Evolutionary conservation across 1,284 basidiomycete genomes (phyloP).

Genomic region (Heliocybe sulcata): DNA sequence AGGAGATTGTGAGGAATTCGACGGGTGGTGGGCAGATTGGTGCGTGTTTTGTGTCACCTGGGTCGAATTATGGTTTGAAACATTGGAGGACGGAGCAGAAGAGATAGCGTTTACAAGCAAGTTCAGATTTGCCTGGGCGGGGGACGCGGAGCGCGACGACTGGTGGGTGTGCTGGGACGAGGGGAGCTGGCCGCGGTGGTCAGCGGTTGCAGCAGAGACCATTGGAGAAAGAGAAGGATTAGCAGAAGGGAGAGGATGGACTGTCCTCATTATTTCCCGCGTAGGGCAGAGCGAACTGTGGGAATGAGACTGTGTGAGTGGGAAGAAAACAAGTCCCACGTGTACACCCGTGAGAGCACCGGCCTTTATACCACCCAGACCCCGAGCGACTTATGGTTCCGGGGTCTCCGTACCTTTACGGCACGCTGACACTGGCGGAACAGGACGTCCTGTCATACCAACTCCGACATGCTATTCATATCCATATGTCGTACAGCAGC

Average conservation of each 20-base stretch:
- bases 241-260: constrained; percentile 28
- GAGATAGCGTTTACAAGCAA: constrained; percentile 32
- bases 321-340: constrained; percentile 20
- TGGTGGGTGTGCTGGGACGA: constrained; percentile 24
- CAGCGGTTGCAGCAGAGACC: constrained; percentile 29
- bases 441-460: too few relatives aligned
- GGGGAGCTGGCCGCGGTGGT: constrained; percentile 24
- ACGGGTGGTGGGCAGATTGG: constrained; percentile 23
- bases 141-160: constrained; percentile 29
- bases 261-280: constrained; percentile 7
- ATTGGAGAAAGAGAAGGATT: constrained; percentile 31
- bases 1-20: constrained; percentile 25
- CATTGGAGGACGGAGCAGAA: constrained; percentile 16
- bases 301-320: constrained; percentile 26
- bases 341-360: constrained; percentile 22
- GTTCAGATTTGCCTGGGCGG: constrained; percentile 29
- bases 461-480: too few relatives aligned
- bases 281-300: constrained; percentile 21
- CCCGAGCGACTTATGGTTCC: constrained; percentile 16
- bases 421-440: too few relatives aligned
- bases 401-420: constrained; percentile 2
- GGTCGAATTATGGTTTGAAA: constrained; percentile 18
- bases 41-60: constrained; percentile 15
- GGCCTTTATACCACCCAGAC: constrained; percentile 25
- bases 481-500: background rate